Conservation (phyloP, 306 rosid genomes). For the Styphnolobium japonicum region DNA sequence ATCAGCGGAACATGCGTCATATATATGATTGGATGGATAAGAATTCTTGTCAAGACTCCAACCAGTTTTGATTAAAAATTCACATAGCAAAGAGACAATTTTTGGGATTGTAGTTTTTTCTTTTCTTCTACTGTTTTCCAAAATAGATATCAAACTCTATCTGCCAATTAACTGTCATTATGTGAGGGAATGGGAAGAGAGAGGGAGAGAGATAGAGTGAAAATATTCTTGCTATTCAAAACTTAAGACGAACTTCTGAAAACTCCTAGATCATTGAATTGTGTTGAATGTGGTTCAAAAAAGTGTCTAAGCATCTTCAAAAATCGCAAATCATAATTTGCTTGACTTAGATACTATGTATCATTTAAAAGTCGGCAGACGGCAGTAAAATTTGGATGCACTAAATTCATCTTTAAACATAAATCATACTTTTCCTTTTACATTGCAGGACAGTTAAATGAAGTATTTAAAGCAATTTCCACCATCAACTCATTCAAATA, state of each 20-base stretch:
- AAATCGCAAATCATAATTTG: too few relatives aligned
- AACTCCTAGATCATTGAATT: too few relatives aligned
- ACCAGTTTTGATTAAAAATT: neutral
- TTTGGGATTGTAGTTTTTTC: neutral
- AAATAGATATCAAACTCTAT: neutral
- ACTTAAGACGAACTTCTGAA: too few relatives aligned
- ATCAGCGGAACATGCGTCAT: neutral
- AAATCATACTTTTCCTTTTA: neutral
- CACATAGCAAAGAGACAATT: neutral
- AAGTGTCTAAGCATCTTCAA: too few relatives aligned
- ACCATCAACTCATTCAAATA: neutral
- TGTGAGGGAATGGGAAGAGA: neutral
- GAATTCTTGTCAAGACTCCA: neutral
- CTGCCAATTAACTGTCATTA: neutral
- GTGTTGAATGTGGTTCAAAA: too few relatives aligned
- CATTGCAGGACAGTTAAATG: neutral
- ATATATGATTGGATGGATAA: slow-evolving; percentile 4
- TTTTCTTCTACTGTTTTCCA: neutral
- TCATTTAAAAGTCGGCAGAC: neutral
- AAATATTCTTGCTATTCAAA: neutral
- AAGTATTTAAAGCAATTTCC: neutral
- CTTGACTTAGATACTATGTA: neutral
- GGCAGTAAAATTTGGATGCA: neutral
- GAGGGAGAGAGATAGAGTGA: neutral
- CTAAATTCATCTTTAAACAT: neutral